These are phyloP conservation scores for Amorphotheca resinae DNA, from an alignment of 495 filamentous ascomycete species.

Conservation along the genomic window DNA sequence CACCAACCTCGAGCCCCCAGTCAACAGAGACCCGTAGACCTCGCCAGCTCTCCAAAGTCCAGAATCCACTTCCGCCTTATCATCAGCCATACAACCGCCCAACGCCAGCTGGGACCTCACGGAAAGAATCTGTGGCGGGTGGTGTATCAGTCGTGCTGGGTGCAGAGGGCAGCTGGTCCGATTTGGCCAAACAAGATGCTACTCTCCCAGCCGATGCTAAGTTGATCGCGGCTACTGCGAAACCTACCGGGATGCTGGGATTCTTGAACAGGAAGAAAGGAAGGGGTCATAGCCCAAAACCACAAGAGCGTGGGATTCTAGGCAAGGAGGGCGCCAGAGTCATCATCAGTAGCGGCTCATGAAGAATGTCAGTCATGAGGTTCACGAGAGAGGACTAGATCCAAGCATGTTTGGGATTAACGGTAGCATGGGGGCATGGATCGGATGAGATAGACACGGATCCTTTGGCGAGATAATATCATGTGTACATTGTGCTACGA, in stretches of 20 bases:
- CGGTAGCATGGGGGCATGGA: too few relatives aligned
- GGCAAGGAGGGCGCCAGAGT: constrained; percentile 91
- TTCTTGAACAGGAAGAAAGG: constrained; percentile 85
- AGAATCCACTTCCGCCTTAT: not conserved
- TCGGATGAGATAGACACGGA: too few relatives aligned
- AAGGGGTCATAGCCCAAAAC: constrained; percentile 82
- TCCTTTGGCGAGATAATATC: too few relatives aligned
- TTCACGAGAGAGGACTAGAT: too few relatives aligned
- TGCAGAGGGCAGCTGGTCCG: constrained; percentile 78
- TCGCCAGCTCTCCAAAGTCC: not conserved
- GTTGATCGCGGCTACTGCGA: constrained; percentile 30
- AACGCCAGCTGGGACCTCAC: constrained; percentile 32
- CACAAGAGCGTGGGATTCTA: constrained; percentile 82
- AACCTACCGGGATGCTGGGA: constrained; percentile 58
- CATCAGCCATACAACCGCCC: constrained; percentile 25
- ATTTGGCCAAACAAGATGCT: constrained; percentile 71
- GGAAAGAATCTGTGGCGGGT: constrained; percentile 65
- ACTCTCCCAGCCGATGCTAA: constrained; percentile 58
- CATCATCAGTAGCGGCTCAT: constrained; percentile 36
- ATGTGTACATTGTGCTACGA: too few relatives aligned
- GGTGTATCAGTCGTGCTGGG: constrained; percentile 86
- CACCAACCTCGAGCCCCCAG: constrained; percentile 7
- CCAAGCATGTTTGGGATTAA: too few relatives aligned
- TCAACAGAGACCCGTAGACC: constrained; percentile 1
- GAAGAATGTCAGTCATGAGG: constrained; percentile 1